Evolutionary conservation across 768 basidiomycete species (phyloP), one percentile per base, ranked within the genome.

Genomic region (Tephrocybe sp.): DNA sequence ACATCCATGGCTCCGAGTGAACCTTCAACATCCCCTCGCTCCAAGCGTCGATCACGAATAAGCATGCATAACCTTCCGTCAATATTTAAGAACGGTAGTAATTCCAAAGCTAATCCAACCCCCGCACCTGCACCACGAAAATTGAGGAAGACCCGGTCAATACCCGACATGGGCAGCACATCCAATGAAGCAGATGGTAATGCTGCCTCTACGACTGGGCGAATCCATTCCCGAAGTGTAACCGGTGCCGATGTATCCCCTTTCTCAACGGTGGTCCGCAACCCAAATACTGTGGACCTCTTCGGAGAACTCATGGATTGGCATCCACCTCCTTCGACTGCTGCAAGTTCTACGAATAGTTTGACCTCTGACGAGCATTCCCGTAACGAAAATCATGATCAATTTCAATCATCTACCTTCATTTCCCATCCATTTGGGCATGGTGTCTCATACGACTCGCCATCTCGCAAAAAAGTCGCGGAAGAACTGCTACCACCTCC

Each of bases 141-240:
- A 56, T 71, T 88, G 22, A 70, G 88, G 53, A 89, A 88, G 63
- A 83, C 87, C 10, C 78, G 82, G 27, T 91, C 88, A 12, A 89
- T 88, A 42, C 82, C 88, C 1, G 86, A 88, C 57, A 67, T 72
- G 65, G 58, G 67, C 51, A 69, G 61, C 57, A 19, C 55, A 54
- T 30, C 68, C 54, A 59, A 59, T 16, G 61, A 58, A 38, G 44
- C 64, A 58, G 52, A 66, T 1, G 57, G 61, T 2, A 60, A 60
- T 42, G 56, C 61, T 3, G 59, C 61, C 42, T 57, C 54, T 34
- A 41, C 64, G 6, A 50, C 69, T 3, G 85, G 83, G 33, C 80
- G 87, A 21, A 79, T 75, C 2, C 88, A 91, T 58, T 88, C 88
- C 3, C 84, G 88, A 55, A 89, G 86, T 64, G 87, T 91, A 15